phyloP scores from a whole-genome alignment of 257 asterid species.

The Lithospermum erythrorhizon region DNA sequence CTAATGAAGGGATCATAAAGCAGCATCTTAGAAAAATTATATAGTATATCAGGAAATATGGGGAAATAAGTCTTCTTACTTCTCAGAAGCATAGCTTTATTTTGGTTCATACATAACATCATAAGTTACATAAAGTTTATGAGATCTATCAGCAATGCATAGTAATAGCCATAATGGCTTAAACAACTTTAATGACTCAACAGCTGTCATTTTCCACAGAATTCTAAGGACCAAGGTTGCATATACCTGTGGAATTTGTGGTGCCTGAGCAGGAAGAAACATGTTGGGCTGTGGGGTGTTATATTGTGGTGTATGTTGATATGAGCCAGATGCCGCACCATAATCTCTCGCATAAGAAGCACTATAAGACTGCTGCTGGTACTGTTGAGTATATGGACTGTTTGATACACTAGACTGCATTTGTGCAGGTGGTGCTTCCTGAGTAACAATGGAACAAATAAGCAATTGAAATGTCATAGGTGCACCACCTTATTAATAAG shows the following conservation, averaged over 20 bases:
- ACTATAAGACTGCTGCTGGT: conserved; percentile 54
- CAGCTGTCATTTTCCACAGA: background rate
- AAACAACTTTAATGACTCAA: background rate
- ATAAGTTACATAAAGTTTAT: too few relatives aligned
- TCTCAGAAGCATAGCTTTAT: background rate
- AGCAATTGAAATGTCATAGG: conserved; percentile 8
- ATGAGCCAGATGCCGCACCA: conserved; percentile 35
- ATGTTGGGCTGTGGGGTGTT: conserved; percentile 44
- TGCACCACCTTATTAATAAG: background rate
- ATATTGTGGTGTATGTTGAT: conserved; percentile 47
- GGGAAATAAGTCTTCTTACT: background rate
- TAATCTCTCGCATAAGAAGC: conserved; percentile 32
- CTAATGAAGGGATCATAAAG: background rate
- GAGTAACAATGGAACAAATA: conserved; percentile 16
- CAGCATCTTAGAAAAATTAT: background rate
- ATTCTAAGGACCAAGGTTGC: conserved; percentile 10
- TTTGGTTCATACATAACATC: too few relatives aligned
- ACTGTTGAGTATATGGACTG: conserved; percentile 48
- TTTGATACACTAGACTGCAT: conserved; percentile 35
- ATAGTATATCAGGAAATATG: background rate
- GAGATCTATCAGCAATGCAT: background rate
- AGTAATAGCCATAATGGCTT: background rate
- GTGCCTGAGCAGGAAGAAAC: conserved; percentile 64
- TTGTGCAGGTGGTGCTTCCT: conserved; percentile 47
- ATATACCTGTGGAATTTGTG: conserved; percentile 46